phyloP scores from a whole-genome alignment of 805 yeast species.

The Candida qinlingensis region DNA sequence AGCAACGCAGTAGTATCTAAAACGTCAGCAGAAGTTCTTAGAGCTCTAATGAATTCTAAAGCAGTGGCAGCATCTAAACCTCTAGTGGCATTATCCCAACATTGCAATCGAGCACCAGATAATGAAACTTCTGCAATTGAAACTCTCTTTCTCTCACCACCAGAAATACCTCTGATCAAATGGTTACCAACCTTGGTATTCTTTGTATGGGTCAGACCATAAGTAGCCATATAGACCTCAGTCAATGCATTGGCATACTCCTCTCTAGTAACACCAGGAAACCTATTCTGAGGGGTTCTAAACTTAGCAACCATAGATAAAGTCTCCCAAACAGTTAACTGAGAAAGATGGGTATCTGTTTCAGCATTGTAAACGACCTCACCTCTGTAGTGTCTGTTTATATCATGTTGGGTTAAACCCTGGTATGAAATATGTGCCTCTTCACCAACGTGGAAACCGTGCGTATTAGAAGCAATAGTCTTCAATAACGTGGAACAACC shows the following conservation, averaged over 20 bases:
- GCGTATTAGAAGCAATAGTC: conserved; percentile 48
- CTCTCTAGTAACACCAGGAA: conserved; percentile 45
- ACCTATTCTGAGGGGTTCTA: conserved; percentile 53
- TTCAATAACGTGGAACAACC: conserved; percentile 62
- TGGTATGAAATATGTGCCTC: conserved; percentile 43
- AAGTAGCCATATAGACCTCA: conserved; percentile 48
- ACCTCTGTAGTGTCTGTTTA: conserved; percentile 47
- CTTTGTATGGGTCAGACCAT: conserved; percentile 48
- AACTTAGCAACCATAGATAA: conserved; percentile 48
- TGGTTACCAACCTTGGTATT: conserved; percentile 66
- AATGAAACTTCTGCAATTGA: conserved; percentile 61
- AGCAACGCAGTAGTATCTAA: conserved; percentile 48
- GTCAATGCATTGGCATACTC: conserved; percentile 43
- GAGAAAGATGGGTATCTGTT: conserved; percentile 59
- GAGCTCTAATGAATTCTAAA: conserved; percentile 48
- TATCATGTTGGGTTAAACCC: conserved; percentile 41
- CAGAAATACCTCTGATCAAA: conserved; percentile 64
- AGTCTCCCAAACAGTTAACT: conserved; percentile 55
- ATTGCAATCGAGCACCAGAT: conserved; percentile 43
- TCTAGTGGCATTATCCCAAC: conserved; percentile 64
- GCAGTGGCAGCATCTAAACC: conserved; percentile 64
- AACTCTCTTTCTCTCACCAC: conserved; percentile 73
- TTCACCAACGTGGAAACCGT: conserved; percentile 45
- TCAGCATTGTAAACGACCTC: conserved; percentile 64
- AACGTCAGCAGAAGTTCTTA: conserved; percentile 45